phyloP scores from a whole-genome alignment of 176 grass and related monocot species.

The Juncus effusus region DNA sequence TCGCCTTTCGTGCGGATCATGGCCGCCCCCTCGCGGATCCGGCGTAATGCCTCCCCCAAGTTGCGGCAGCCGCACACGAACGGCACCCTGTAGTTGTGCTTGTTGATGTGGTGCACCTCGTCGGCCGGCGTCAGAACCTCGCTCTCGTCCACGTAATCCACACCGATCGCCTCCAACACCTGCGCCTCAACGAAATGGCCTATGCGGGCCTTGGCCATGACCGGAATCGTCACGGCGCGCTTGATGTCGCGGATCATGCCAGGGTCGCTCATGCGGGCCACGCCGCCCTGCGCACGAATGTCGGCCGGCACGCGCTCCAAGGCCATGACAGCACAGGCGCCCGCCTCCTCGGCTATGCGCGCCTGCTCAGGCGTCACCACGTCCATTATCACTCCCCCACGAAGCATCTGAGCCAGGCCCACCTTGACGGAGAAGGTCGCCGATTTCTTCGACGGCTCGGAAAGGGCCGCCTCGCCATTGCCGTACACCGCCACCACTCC shows the following conservation, averaged over 20 bases:
- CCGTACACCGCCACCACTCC: conserved; percentile 49
- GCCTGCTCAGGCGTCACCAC: conserved; percentile 62
- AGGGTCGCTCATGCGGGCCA: conserved; percentile 75
- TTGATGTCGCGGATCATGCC: conserved; percentile 82
- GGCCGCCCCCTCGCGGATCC: conserved; percentile 69
- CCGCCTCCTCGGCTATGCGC: conserved; percentile 71
- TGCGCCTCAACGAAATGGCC: conserved; percentile 88
- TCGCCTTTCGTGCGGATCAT: conserved; percentile 92
- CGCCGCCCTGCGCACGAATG: conserved; percentile 63
- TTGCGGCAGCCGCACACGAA: conserved; percentile 80
- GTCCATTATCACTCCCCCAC: conserved; percentile 82
- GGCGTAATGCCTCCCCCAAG: conserved; percentile 64
- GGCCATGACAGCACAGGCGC: conserved; percentile 73
- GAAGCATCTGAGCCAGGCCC: conserved; percentile 70
- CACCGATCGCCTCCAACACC: conserved; percentile 60
- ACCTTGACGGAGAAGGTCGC: conserved; percentile 71
- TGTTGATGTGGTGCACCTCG: conserved; percentile 73
- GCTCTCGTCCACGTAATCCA: conserved; percentile 87
- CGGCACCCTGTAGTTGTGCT: conserved; percentile 70
- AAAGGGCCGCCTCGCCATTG: conserved; percentile 26
- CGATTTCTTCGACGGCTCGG: conserved; percentile 41
- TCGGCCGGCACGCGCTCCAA: conserved; percentile 79
- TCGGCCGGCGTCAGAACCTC: conserved; percentile 79
- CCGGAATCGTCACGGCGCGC: conserved; percentile 85
- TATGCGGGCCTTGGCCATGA: conserved; percentile 96